Base-by-base conservation (phyloP, 108 stramenopile genomes). In the Discostella pseudostelligera region DNA sequence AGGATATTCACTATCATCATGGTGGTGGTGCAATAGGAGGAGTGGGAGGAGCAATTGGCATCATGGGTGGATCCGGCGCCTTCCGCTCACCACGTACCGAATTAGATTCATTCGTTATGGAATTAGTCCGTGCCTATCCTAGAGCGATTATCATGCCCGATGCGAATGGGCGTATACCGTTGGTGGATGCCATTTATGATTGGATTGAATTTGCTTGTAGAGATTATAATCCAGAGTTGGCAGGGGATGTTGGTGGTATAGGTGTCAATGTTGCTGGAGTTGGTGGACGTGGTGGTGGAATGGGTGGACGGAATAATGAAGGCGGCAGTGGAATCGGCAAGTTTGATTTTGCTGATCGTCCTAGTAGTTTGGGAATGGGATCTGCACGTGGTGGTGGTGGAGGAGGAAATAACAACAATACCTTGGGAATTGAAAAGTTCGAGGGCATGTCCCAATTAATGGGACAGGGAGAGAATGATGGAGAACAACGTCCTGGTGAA, bases 101-200 rank as follows among this genome's bases (percentile, higher is more conserved):
- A 25, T 48, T 78, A 37, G 77, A 78, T 32, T 20, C 72, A 24
- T 78, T 78, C 39, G 77, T 78, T 8, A 39, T 78, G 10, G 77
- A 78, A 36, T 45, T 78, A 29, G 72, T 69, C 8, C n/a, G 59
- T 22, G 65, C 77, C 21, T 74, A 60, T 48, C 77, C 77, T 1
- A 65, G 72, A 12, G 47, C 56, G 21, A 40, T 68, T 20, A 69
- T 78, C 44, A 68, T 49, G n/a, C 72, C 71, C 12, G 74, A 70
- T 35, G 58, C 40, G 13, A 57, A 37, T 16, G 75, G 75, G 10
- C 53, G 75, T 17, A 76, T 69, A 28, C 75, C 75, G 28, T 46
- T 84, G 6, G 80, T 81, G 22, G 66, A 83, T 48, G 56, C 68
- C 10, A 56, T 81, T 56, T 80, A 85, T 53, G 72, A 78, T 39